Evolutionary conservation across 148 eudicot genomes (phyloP).

Genomic region (Vaccinium vitisidaea): DNA sequence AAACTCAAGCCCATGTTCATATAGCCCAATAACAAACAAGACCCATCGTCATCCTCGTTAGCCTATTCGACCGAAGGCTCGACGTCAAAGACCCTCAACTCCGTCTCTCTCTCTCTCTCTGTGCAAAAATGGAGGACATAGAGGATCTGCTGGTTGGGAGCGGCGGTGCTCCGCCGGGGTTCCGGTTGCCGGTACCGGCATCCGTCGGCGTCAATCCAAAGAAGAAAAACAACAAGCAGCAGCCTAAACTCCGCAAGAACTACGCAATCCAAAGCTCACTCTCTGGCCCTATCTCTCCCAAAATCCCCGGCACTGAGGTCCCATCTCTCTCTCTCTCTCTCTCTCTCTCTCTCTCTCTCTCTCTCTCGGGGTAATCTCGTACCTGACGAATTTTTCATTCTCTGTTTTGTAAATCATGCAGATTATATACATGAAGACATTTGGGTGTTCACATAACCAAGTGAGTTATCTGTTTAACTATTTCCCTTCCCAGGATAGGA

Average conservation of each 20-base stretch:
- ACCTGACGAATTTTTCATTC: neutral
- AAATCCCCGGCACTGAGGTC: slow-evolving; percentile 95
- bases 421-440: slow-evolving; percentile 86
- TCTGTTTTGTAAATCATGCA: slow-evolving; percentile 31
- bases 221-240: slow-evolving; percentile 36
- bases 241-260: slow-evolving; percentile 19
- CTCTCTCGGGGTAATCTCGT: neutral
- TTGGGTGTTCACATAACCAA: slow-evolving; percentile 98
- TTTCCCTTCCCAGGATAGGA: no score
- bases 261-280: slow-evolving; percentile 43
- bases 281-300: slow-evolving; percentile 36
- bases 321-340: neutral
- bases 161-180: slow-evolving; percentile 77
- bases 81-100: neutral
- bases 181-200: slow-evolving; percentile 60
- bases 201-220: slow-evolving; percentile 63
- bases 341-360: neutral
- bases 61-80: neutral
- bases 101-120: neutral
- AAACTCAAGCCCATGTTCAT: neutral
- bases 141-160: slow-evolving; percentile 77
- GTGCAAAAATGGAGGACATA: slow-evolving; percentile 70
- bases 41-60: neutral
- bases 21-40: neutral
- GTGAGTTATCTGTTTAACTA: slow-evolving; percentile 25